Percentiles rank a stretch among this genome's conserved stretches.
Conservation (phyloP, 495 filamentous ascomycete genomes). For the Penicillium soppii region DNA sequence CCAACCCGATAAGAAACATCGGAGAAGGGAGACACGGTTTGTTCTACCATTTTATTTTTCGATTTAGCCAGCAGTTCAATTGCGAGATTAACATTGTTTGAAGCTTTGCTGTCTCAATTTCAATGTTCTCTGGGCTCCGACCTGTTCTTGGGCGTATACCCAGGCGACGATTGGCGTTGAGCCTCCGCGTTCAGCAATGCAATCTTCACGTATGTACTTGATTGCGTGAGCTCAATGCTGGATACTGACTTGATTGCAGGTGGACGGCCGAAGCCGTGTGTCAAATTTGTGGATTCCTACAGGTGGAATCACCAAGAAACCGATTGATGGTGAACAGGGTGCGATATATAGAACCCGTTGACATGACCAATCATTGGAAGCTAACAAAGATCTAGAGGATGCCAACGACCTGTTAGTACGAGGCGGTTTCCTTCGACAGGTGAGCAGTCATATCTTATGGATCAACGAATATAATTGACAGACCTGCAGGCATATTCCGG, state of each 20-base stretch:
- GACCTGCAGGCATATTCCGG: conserved; percentile 70
- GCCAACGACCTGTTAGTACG: conserved; percentile 71
- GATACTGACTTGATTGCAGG: conserved; percentile 27
- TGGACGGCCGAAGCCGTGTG: conserved; percentile 60
- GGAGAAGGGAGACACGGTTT: conserved; percentile 13
- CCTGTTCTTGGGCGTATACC: conserved; percentile 6
- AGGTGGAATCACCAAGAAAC: conserved; percentile 62
- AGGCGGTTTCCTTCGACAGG: conserved; percentile 79
- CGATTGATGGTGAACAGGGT: conserved; percentile 48
- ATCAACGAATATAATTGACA: not conserved
- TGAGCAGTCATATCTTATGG: conserved; percentile 20
- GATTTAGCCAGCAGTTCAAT: conserved; percentile 5
- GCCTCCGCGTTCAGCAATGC: conserved; percentile 18
- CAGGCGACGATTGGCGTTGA: conserved; percentile 9
- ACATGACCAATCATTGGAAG: not conserved
- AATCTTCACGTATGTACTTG: conserved; percentile 24
- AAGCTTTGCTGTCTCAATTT: not conserved
- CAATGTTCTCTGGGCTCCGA: conserved; percentile 15
- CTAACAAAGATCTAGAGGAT: conserved; percentile 49
- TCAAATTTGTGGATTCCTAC: conserved; percentile 78
- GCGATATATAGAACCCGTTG: not conserved
- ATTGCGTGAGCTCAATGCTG: conserved; percentile 2
- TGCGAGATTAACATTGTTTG: not conserved
- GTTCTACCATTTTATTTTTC: conserved; percentile 9
- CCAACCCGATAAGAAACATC: conserved; percentile 30